phyloP scores from a whole-genome alignment of 75 land plant genomes.

The Ceratopteris richardii region DNA sequence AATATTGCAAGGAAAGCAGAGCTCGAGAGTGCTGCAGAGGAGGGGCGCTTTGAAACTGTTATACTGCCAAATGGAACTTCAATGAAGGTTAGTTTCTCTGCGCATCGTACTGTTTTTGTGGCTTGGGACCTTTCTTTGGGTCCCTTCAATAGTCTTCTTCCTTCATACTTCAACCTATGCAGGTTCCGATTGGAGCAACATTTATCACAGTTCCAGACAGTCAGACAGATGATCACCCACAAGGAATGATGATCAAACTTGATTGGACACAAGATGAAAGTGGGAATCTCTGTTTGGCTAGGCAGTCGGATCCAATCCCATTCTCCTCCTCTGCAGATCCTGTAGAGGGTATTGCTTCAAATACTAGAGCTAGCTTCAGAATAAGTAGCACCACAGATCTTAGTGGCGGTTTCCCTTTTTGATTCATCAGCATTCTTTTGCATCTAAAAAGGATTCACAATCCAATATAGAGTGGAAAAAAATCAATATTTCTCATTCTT shows the following conservation, averaged over 20 bases:
- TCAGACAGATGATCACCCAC: conserved; percentile 45
- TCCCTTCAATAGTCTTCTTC: too few species aligned
- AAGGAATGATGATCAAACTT: conserved; percentile 84
- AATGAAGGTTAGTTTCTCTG: conserved; percentile 31
- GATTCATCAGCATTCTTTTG: too few species aligned
- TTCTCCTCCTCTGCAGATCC: too few species aligned
- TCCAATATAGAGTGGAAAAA: too few species aligned
- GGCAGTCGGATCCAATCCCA: conserved; percentile 58
- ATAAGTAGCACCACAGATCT: too few species aligned
- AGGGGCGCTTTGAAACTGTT: conserved; percentile 56
- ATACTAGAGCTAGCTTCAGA: too few species aligned
- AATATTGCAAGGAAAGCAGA: conserved; percentile 88
- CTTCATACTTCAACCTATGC: conserved; percentile 4
- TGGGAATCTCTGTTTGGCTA: conserved; percentile 67
- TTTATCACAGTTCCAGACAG: conserved; percentile 71
- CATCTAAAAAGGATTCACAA: too few species aligned
- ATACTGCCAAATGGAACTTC: conserved; percentile 40
- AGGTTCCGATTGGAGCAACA: conserved; percentile 81
- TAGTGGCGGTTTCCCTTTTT: too few species aligned
- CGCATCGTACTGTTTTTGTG: not conserved
- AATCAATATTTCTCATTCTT: too few species aligned
- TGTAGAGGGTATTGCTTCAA: too few species aligned
- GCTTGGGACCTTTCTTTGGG: too few species aligned
- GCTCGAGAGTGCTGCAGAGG: conserved; percentile 75
- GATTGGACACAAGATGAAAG: conserved; percentile 89